A percentile compares a stretch with the other conserved stretches of the same genome.
Evolutionary conservation across 352 stramenopile species (phyloP).

Genomic region (Plasmopara viticola): DNA sequence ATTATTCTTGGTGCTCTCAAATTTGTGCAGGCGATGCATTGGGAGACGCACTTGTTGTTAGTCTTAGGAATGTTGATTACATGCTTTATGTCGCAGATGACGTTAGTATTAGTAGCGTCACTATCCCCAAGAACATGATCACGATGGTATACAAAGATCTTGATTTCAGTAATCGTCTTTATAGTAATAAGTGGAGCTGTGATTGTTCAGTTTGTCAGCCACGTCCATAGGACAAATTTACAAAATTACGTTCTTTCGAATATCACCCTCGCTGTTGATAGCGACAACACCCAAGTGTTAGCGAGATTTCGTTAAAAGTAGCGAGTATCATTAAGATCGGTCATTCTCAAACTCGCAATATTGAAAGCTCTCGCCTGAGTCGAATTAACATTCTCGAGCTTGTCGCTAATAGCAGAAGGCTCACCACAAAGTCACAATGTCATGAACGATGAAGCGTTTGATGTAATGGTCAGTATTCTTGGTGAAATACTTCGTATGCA

Average conservation of each 20-base stretch:
- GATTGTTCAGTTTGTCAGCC: constrained; percentile 16
- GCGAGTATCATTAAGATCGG: constrained; percentile 1
- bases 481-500: too few relatives aligned
- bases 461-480: too few relatives aligned
- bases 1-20: constrained; percentile 4
- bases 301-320: constrained; percentile 6
- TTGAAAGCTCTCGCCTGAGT: not conserved
- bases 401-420: too few relatives aligned
- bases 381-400: too few relatives aligned
- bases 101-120: not conserved
- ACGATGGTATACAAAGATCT: constrained; percentile 15
- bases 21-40: constrained; percentile 7
- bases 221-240: constrained; percentile 15
- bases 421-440: too few relatives aligned
- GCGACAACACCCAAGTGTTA: constrained; percentile 32
- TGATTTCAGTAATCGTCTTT: constrained; percentile 13
- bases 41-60: constrained; percentile 1
- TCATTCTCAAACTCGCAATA: constrained; percentile 5
- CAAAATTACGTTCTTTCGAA: constrained; percentile 7
- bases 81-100: not conserved
- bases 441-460: too few relatives aligned
- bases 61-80: not conserved
- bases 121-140: constrained; percentile 15
- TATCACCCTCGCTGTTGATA: constrained; percentile 16
- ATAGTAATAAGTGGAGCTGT: constrained; percentile 6